Conservation (phyloP, 352 stramenopile genomes). For the Thalassiosira livingstoniorum region DNA sequence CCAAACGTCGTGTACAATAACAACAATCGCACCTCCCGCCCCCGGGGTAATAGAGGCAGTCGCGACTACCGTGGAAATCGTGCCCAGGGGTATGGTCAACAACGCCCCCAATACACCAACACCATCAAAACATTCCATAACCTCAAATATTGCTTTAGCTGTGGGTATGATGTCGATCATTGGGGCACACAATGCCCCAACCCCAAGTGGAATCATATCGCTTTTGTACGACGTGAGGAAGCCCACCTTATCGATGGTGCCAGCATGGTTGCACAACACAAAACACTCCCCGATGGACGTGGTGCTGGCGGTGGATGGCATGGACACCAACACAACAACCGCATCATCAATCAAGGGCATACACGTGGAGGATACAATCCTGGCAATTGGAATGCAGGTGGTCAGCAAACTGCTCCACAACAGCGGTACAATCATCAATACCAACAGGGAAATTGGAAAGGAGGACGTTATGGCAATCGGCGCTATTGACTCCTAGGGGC, state of each 20-base stretch:
- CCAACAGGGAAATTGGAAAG: no score
- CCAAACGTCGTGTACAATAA: background rate
- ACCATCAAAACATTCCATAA: background rate
- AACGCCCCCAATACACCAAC: background rate
- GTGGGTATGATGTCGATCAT: slow-evolving; percentile 7
- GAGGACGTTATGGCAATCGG: no score
- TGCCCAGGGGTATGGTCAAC: no score
- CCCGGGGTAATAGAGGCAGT: background rate
- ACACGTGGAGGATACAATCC: no score
- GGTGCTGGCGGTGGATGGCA: background rate
- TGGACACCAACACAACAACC: background rate
- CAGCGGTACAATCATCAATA: no score
- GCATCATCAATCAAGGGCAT: background rate
- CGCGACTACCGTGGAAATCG: background rate
- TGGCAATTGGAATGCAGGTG: no score
- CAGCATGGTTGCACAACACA: background rate
- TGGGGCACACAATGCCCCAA: slow-evolving; percentile 45
- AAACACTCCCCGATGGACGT: background rate
- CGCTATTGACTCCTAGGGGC: no score
- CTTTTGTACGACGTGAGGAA: no score
- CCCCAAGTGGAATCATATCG: background rate
- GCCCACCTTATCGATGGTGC: no score
- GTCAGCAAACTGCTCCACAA: no score
- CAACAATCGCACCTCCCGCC: background rate
- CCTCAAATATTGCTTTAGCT: background rate